Percentiles rank a stretch among this genome's conserved stretches.
Conservation (phyloP, 179 eudicot genomes). For the Sideroxylon spinosum region DNA sequence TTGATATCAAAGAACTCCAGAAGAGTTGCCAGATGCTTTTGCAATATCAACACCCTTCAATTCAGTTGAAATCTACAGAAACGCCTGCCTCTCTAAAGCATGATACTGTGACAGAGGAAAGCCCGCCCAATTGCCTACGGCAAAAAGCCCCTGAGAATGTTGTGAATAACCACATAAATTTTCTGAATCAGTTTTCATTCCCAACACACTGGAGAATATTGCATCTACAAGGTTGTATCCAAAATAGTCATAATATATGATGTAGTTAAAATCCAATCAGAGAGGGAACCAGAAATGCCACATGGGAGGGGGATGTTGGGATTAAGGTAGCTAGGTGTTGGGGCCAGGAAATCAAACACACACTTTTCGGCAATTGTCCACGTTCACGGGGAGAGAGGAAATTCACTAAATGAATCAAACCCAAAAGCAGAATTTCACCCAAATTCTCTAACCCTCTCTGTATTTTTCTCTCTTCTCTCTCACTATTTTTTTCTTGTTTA, state of each 20-base stretch:
- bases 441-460: too few relatives aligned
- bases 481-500: too few relatives aligned
- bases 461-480: too few relatives aligned
- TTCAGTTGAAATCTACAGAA: not conserved
- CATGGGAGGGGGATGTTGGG: too few relatives aligned
- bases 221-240: not conserved
- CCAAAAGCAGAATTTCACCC: too few relatives aligned
- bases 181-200: not conserved
- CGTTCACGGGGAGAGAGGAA: too few relatives aligned
- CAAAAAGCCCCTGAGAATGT: not conserved
- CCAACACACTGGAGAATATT: not conserved
- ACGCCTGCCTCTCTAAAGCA: not conserved
- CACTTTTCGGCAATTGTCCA: too few relatives aligned
- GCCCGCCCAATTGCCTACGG: not conserved
- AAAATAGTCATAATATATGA: not conserved
- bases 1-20: not conserved
- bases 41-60: not conserved
- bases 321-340: too few relatives aligned
- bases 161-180: not conserved
- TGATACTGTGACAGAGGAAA: not conserved
- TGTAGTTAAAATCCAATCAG: too few relatives aligned
- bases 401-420: too few relatives aligned
- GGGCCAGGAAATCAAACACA: too few relatives aligned
- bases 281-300: too few relatives aligned
- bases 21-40: conserved; percentile 3